Base-by-base conservation (phyloP, 2,329 filamentous ascomycete species). In the Ophiostoma piceae region DNA sequence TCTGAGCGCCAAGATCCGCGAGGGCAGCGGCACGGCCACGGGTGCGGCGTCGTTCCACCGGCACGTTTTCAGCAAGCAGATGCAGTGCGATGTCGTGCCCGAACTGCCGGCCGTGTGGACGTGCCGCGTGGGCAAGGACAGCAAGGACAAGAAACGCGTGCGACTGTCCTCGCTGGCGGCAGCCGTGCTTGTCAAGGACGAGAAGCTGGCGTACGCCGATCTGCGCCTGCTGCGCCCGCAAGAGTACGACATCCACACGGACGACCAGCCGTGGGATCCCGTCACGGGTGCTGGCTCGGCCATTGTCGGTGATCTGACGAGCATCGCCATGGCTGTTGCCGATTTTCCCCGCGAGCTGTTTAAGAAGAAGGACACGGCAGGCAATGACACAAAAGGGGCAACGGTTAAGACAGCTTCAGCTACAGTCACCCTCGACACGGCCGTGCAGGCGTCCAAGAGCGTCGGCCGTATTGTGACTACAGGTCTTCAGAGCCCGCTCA, bases 401-500 rank as follows among this genome's bases (percentile, higher is more conserved):
- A 47, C n/a, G 19, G 22, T 39, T 35, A 37, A 66, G 35, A 62
- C 47, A 9, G 7, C 66, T n/a, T 67, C 68, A 9, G 60, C 35
- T 12, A 26, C 26, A 32, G 62, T 1, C 41, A 69, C 66, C 67
- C 51, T 65, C 3, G 72, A 72, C 39, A 71, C 62, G n/a, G 71
- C 68, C 35, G 32, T 68, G 22, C 71, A 66, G 54, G 67, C 71
- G 5, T 43, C 68, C 43, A 68, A 71, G 39, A 68, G 89, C 1
- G 84, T 93, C 47, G 85, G 87, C 29, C 86, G 88, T n/a, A 89
- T 95, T 66, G 87, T 94, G 5, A 85, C 85, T 12, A 88, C 90
- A n/a, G 87, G 91, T 5, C 83, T 94, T 71, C 92, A 91, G 74
- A 89, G 90, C 1, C 94, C 93, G 0, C 90, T 95, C 84, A 92